Conservation (phyloP, 1,284 basidiomycete genomes). For the Ceratobasidium sp. region DNA sequence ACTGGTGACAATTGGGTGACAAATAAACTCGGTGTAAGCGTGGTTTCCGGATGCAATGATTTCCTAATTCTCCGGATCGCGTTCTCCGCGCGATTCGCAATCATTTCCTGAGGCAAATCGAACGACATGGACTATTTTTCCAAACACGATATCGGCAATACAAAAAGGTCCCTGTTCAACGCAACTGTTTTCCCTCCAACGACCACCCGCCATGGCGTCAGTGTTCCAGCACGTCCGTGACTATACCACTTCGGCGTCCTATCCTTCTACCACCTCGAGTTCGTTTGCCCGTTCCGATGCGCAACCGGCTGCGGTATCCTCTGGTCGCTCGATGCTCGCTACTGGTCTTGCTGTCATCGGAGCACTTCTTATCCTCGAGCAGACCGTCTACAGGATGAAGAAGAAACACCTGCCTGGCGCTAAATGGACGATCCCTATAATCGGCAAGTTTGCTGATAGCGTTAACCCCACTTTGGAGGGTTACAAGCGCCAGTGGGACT, state of each 20-base stretch:
- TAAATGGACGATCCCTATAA: conserved; percentile 93
- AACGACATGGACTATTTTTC: conserved; percentile 11
- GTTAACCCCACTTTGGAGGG: conserved; percentile 88
- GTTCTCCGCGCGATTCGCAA: conserved; percentile 24
- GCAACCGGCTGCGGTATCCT: background rate
- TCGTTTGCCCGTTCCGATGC: conserved; percentile 34
- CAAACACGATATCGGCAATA: conserved; percentile 30
- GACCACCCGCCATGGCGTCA: conserved; percentile 37
- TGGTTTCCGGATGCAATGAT: background rate
- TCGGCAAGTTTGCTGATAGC: conserved; percentile 93
- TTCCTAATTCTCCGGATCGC: conserved; percentile 6
- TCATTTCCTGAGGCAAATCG: conserved; percentile 39
- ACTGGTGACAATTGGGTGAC: conserved; percentile 3
- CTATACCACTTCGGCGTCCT: conserved; percentile 30
- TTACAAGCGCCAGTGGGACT: conserved; percentile 91
- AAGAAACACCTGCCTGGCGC: conserved; percentile 88
- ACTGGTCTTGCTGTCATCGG: conserved; percentile 73
- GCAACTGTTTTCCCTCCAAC: conserved; percentile 6
- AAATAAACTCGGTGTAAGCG: conserved; percentile 21
- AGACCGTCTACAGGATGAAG: conserved; percentile 87
- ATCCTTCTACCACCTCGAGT: conserved; percentile 24
- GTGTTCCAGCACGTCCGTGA: conserved; percentile 39
- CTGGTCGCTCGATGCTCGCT: conserved; percentile 47
- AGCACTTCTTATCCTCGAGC: conserved; percentile 80
- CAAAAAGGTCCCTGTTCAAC: conserved; percentile 5